Evolutionary conservation across 2,329 filamentous ascomycete species (phyloP).

Genomic region (Decorospora gaudefroyi): DNA sequence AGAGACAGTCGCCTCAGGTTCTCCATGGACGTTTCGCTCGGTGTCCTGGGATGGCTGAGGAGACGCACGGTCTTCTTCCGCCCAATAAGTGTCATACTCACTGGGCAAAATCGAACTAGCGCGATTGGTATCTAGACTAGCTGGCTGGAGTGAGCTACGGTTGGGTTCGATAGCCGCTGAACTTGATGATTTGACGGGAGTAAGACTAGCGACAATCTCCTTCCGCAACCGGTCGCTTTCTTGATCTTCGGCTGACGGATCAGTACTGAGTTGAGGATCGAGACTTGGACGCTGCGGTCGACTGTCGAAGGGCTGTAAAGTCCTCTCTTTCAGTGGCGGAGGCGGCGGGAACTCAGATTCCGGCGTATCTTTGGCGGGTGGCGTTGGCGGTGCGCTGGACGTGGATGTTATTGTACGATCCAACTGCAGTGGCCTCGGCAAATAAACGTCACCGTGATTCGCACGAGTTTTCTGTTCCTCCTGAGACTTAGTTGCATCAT

Average conservation of each 20-base stretch:
- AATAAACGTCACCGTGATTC: conserved; percentile 43
- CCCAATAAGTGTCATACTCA: conserved; percentile 72
- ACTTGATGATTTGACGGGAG: conserved; percentile 44
- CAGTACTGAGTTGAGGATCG: conserved; percentile 52
- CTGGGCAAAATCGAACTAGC: conserved; percentile 68
- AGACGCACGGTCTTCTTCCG: conserved; percentile 52
- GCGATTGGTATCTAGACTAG: conserved; percentile 42
- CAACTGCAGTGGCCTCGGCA: conserved; percentile 46
- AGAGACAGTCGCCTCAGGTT: conserved; percentile 9
- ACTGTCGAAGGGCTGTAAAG: conserved; percentile 23
- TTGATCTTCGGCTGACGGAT: conserved; percentile 61
- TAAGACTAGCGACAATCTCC: conserved; percentile 72
- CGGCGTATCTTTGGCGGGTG: conserved; percentile 53
- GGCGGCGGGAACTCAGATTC: conserved; percentile 38
- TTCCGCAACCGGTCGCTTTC: conserved; percentile 73
- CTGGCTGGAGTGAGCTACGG: conserved; percentile 33
- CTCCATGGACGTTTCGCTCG: conserved; percentile 25
- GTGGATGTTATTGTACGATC: conserved; percentile 45
- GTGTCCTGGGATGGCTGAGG: conserved; percentile 41
- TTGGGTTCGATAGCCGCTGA: conserved; percentile 25
- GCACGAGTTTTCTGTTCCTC: conserved; percentile 9
- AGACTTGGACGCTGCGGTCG: conserved; percentile 32
- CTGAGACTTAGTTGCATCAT: conserved; percentile 25
- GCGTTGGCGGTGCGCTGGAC: conserved; percentile 52
- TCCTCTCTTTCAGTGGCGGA: conserved; percentile 47